Base-by-base conservation (phyloP, 345 rosid species). In the Eucalyptus regnans region DNA sequence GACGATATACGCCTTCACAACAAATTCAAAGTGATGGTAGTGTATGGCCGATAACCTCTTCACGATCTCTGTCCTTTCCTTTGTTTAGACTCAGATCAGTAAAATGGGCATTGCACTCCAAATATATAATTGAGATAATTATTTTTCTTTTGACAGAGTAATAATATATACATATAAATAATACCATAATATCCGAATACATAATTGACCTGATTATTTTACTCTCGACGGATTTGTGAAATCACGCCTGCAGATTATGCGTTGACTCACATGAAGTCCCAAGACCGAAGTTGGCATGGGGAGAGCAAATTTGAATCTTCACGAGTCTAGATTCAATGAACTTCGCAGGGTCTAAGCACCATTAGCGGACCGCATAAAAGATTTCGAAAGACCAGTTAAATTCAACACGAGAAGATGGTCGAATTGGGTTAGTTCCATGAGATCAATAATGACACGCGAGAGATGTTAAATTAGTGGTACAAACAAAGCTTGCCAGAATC, bases 21-120 rank as follows among this genome's bases (percentile, higher is more conserved):
- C 93, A 23, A 94, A 79, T 85, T 94, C 94, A 86, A 94, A 93
- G 79, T 41, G 80, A 92, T 91, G 58, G 95, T 94, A 8, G 92
- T 91, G 46, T 92, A 92, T 29, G 95, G 94, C 71, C 91, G 31
- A 86, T 90, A 58, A 94, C 93, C 85, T 93, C 93, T 85, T 90
- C 89, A 66, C 91, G 92, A 54, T 90, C 86, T 60, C 91, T 88
- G 66, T 93, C 94, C 89, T 66, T 90, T 43, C 94, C 94, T 89
- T 94, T 93, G 93, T 83, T 81, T 48, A 56, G 31, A 60, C 7
- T 12, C 31, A 60, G 31, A 60, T 60, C 87, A 87, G 49, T 68
- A 56, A 56, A 56, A 22, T 56, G 29, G 29, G 62, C 27, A 9
- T 56, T 56, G 62, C 29, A 56, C 62, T 23, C 62, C 62, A 9